A percentile compares a stretch with the other conserved stretches of the same genome.
Conservation (phyloP, 2,329 filamentous ascomycete species). For the Xylariaceae sp. region DNA sequence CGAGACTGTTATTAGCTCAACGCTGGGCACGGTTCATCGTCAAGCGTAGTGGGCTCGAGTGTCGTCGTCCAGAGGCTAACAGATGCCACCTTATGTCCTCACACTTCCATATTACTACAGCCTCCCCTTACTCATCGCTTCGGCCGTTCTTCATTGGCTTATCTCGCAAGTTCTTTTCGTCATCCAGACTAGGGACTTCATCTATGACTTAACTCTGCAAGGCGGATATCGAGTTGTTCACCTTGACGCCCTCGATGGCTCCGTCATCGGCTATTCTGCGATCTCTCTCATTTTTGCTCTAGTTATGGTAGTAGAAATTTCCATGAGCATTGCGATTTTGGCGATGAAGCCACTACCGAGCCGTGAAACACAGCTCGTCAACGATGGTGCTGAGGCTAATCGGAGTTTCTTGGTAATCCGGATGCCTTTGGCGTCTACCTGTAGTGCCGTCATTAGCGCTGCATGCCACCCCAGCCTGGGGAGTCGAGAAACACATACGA, state of each 20-base stretch:
- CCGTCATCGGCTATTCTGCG: slow-evolving; percentile 1
- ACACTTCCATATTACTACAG: slow-evolving; percentile 7
- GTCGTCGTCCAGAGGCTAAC: neutral
- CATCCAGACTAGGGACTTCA: slow-evolving; percentile 6
- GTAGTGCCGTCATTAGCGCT: neutral
- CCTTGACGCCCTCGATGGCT: slow-evolving; percentile 1
- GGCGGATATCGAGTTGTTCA: neutral
- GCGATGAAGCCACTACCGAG: neutral
- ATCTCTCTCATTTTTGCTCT: neutral
- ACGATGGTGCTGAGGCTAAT: neutral
- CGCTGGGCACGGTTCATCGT: neutral
- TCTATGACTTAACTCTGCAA: neutral
- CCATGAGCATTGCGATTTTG: neutral
- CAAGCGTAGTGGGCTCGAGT: neutral
- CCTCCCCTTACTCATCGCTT: neutral
- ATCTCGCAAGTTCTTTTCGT: slow-evolving; percentile 3
- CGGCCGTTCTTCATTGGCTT: slow-evolving; percentile 7
- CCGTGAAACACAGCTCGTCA: no score
- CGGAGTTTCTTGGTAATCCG: neutral
- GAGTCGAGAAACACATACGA: neutral
- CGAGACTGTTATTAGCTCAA: neutral
- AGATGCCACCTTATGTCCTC: neutral
- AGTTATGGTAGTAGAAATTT: neutral
- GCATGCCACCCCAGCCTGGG: neutral
- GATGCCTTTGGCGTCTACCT: neutral